These are phyloP conservation scores for Berberis thunbergii DNA, from an alignment of 164 flowering plant genomes.

Conservation along the genomic window DNA sequence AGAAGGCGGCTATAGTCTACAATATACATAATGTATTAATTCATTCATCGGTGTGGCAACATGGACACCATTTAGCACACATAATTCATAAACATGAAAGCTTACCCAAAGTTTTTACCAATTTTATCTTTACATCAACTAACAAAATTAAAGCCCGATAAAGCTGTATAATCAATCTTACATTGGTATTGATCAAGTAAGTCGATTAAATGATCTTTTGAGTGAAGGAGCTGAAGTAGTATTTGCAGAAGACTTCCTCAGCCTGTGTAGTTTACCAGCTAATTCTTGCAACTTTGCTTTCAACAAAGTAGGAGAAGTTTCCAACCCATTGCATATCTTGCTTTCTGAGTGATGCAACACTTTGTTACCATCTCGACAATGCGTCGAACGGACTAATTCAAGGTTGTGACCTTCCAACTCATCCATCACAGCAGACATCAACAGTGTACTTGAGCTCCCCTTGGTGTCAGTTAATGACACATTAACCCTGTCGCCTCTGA, in stretches of 20 bases:
- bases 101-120: no score
- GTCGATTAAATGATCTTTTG: slow-evolving; percentile 22
- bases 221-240: not conserved
- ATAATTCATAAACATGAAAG: no score
- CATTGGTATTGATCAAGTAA: not conserved
- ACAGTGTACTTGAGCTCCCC: slow-evolving; percentile 7
- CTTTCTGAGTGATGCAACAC: slow-evolving; percentile 23
- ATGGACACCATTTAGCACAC: no score
- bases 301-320: slow-evolving; percentile 16
- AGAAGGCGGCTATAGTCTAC: no score
- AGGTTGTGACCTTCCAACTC: slow-evolving; percentile 19
- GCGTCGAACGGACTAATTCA: slow-evolving; percentile 19
- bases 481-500: slow-evolving; percentile 24
- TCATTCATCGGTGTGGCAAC: no score
- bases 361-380: slow-evolving; percentile 24
- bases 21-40: no score
- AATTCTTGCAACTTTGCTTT: slow-evolving; percentile 20
- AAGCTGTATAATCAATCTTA: no score
- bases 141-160: no score
- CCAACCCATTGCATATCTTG: slow-evolving; percentile 24
- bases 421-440: slow-evolving; percentile 17
- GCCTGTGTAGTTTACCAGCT: slow-evolving; percentile 18
- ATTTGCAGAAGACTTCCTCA: slow-evolving; percentile 12
- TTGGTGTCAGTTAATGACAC: slow-evolving; percentile 19
- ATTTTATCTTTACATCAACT: no score